Conservation (phyloP, 345 rosid genomes). For the Eucalyptus sp. region DNA sequence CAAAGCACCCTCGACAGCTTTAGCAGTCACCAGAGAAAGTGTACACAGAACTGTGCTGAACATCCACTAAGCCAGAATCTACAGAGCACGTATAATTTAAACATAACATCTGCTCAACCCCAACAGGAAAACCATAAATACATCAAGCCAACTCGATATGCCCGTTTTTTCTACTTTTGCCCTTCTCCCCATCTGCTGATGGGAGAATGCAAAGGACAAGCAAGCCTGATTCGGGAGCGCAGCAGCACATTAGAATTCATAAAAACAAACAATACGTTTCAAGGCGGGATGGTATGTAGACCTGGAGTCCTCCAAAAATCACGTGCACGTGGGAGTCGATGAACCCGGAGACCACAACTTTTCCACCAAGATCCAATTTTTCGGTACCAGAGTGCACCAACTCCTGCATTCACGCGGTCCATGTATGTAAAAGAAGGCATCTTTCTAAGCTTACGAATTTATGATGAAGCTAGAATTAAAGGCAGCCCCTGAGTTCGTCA, state of each 20-base stretch:
- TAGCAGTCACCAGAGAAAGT: background rate
- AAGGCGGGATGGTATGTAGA: background rate
- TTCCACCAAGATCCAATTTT: slow-evolving; percentile 62
- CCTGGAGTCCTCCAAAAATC: slow-evolving; percentile 77
- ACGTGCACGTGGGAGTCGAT: slow-evolving; percentile 93
- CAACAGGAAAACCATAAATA: background rate
- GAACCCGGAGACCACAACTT: slow-evolving; percentile 80
- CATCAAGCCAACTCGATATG: background rate
- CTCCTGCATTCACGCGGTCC: slow-evolving; percentile 22
- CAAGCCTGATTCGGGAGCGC: background rate
- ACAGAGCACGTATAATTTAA: background rate
- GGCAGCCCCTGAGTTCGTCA: background rate
- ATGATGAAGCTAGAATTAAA: background rate
- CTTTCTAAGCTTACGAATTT: background rate
- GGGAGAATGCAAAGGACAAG: background rate
- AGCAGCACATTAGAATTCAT: background rate
- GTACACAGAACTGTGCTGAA: background rate
- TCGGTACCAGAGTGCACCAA: slow-evolving; percentile 40
- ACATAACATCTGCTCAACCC: background rate
- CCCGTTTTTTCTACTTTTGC: background rate
- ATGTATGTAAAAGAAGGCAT: background rate
- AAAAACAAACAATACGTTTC: background rate
- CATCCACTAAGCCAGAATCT: background rate
- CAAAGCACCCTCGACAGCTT: background rate
- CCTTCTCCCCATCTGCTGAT: background rate